Conservation (phyloP, 768 basidiomycete species). For the Auriscalpium orientale region DNA sequence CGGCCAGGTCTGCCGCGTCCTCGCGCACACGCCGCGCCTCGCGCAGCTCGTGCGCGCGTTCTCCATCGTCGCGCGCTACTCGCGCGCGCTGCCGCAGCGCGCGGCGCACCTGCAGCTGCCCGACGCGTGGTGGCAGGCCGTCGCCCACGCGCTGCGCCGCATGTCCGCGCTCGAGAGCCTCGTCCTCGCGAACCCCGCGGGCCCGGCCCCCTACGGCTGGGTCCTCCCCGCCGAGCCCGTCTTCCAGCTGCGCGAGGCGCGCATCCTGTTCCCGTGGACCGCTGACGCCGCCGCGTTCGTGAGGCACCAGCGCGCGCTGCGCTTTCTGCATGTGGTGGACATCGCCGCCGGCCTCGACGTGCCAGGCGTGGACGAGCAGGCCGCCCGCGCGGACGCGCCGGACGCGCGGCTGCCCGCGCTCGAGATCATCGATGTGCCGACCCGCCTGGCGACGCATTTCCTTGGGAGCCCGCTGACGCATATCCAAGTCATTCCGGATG, state of each 20-base stretch:
- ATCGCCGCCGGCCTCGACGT: not conserved
- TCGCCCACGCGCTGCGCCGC: conserved; percentile 35
- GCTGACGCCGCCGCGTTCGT: conserved; percentile 39
- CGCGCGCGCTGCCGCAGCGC: conserved; percentile 17
- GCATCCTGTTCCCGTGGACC: conserved; percentile 45
- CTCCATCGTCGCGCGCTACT: conserved; percentile 29
- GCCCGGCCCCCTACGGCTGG: conserved; percentile 31
- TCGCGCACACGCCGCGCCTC: conserved; percentile 27
- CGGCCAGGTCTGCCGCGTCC: conserved; percentile 31
- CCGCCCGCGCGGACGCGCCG: not conserved
- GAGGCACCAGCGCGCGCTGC: conserved; percentile 36
- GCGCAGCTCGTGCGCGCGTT: conserved; percentile 38
- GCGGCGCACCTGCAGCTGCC: conserved; percentile 15
- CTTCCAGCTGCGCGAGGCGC: conserved; percentile 44
- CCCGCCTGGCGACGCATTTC: conserved; percentile 35
- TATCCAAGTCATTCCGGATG: conserved; percentile 36
- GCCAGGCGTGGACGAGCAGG: not conserved
- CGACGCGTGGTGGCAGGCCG: conserved; percentile 34
- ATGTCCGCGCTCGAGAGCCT: conserved; percentile 40
- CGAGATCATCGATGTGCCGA: conserved; percentile 37
- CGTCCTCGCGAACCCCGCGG: conserved; percentile 32
- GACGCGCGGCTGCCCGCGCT: conserved; percentile 30
- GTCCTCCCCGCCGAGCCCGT: conserved; percentile 31
- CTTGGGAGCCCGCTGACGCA: conserved; percentile 34
- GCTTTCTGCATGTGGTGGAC: conserved; percentile 26